Conservation (phyloP, 441 rosid genomes). For the Melastoma candidum region DNA sequence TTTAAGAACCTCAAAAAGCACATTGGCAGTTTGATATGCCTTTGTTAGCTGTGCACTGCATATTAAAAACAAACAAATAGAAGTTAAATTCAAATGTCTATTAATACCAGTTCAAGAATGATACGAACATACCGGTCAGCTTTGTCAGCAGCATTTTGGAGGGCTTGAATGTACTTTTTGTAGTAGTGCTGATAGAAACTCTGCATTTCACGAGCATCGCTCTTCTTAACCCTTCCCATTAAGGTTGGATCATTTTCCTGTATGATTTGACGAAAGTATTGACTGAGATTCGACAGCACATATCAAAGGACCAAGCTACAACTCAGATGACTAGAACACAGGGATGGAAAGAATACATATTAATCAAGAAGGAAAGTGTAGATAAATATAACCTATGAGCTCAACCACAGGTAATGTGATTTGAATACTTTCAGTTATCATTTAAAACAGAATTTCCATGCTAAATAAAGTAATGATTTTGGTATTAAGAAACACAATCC, state of each 20-base stretch:
- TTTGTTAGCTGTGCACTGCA: constrained; percentile 94
- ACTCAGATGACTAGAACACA: too few relatives aligned
- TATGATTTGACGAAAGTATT: constrained; percentile 5
- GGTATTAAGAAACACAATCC: constrained; percentile 12
- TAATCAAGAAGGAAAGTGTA: too few relatives aligned
- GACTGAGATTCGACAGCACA: too few relatives aligned
- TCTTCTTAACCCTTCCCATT: constrained; percentile 73
- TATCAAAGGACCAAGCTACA: too few relatives aligned
- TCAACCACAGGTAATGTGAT: too few relatives aligned
- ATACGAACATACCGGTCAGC: constrained; percentile 75
- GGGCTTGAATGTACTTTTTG: constrained; percentile 85
- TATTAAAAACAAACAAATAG: constrained; percentile 9
- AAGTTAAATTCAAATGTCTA: too few relatives aligned
- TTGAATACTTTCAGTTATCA: not conserved
- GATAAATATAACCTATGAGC: too few relatives aligned
- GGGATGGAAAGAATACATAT: too few relatives aligned
- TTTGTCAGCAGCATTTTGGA: constrained; percentile 95
- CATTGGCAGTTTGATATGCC: constrained; percentile 99
- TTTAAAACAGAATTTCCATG: not conserved
- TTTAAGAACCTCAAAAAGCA: constrained; percentile 94
- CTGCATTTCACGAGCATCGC: constrained; percentile 98
- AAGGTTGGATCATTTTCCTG: constrained; percentile 95
- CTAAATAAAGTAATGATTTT: not conserved
- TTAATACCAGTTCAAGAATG: too few relatives aligned
- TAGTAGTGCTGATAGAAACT: constrained; percentile 93